phyloP scores from a whole-genome alignment of 257 asterid species.

The Solanum lycopersicoides region DNA sequence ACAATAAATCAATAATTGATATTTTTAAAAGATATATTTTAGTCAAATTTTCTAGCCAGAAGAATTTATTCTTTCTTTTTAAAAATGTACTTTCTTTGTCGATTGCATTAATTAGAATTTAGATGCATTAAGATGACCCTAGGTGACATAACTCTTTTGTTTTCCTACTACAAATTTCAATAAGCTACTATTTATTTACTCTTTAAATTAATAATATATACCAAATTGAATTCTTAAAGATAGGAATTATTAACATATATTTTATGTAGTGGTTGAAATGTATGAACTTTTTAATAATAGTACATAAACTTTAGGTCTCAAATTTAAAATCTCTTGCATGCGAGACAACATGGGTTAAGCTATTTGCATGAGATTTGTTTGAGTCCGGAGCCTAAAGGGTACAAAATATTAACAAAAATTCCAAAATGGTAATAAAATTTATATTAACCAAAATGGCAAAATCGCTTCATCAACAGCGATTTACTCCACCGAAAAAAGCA shows the following conservation, averaged over 20 bases:
- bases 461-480: no score
- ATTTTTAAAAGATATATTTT: no score
- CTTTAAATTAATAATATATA: neutral
- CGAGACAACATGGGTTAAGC: neutral
- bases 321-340: accelerated
- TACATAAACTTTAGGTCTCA: accelerated
- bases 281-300: neutral
- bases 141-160: neutral
- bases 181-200: neutral
- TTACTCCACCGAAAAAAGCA: no score
- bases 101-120: neutral
- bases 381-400: no score
- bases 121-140: neutral
- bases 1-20: neutral
- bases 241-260: neutral
- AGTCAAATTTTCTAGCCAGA: no score
- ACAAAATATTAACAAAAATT: no score
- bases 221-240: neutral
- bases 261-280: neutral
- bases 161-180: neutral
- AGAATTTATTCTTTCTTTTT: no score
- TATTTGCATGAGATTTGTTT: accelerated
- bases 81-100: neutral
- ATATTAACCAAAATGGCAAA: no score
- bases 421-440: no score